Evolutionary conservation across 2,329 filamentous ascomycete genomes (phyloP), one percentile per base, ranked within the genome.

Genomic region (Xylariaceae sp.): DNA sequence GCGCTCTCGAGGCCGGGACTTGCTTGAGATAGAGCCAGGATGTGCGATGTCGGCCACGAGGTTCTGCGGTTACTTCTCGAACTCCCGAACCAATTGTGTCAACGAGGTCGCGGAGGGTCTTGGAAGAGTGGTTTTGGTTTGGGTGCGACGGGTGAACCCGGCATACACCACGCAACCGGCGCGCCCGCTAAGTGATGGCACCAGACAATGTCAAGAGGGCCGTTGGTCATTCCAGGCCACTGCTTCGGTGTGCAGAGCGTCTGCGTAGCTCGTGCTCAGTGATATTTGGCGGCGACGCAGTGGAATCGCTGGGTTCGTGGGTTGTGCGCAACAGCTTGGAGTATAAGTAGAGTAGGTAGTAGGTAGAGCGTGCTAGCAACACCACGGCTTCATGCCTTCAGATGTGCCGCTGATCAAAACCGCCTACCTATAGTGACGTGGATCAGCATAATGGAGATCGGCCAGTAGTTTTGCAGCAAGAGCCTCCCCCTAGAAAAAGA

Each of bases 391-490:
- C 87, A 96, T 89, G 55, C 94, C 94, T 68, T 96, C 89, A 0
- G 94, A 96, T 34, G 86, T 91, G 46, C 94, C 94, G 0, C 94
- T 99, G 50, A 99, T 77, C 53, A 97, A 77, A 50, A 95, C 79
- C 2, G 91, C 96, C 91, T 96, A 63, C 96, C 91, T 96, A 63
- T 7, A 55, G 40, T 29, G 11, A 50, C 7, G 54, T 19, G 19
- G 19, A 19, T 19, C 19, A 39, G 34, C 9, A 50, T 9, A 34
- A 53, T 29, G 56, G 27, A 50, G 39, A 40, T 59, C 51, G 57
- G 56, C 53, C 7, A 53, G 51, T 9, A 5, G 47, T 51, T 19
- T 19, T 19, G 19, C 19, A 19, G 19, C 1, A 19, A 19, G 19
- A 19, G 19, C 19, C 19, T 19, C 19, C 19, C 19, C 19, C 67